These are phyloP conservation scores for Diphasiastrum complanatum DNA, from an alignment of 83 land plant species.

Conservation along the genomic window DNA sequence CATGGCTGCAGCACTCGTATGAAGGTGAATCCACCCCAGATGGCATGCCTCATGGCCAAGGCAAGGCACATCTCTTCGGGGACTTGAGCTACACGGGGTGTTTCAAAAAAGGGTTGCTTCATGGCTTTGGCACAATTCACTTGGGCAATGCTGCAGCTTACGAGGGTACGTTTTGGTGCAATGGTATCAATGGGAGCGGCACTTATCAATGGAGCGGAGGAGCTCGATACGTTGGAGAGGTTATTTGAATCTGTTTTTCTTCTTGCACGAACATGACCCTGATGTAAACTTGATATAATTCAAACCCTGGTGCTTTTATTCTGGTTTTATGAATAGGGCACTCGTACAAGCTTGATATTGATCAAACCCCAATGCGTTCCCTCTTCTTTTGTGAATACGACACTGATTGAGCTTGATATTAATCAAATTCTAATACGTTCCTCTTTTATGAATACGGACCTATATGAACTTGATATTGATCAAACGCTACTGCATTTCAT, in stretches of 20 bases:
- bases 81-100: neutral
- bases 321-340: too few species aligned
- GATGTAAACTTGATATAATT: too few species aligned
- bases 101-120: slow-evolving; percentile 13
- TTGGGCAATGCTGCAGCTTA: neutral
- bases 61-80: neutral
- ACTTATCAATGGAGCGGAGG: slow-evolving; percentile 3
- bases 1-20: slow-evolving; percentile 7
- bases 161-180: slow-evolving; percentile 10
- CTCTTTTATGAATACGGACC: too few species aligned
- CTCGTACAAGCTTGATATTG: too few species aligned
- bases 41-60: slow-evolving; percentile 14
- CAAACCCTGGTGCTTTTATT: too few species aligned
- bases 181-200: slow-evolving; percentile 11
- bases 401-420: too few species aligned
- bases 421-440: too few species aligned
- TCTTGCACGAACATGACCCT: neutral
- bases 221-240: slow-evolving; percentile 8
- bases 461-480: too few species aligned
- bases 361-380: too few species aligned
- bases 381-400: too few species aligned
- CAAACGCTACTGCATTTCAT: too few species aligned
- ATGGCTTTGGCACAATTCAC: slow-evolving; percentile 4
- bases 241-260: neutral
- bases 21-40: neutral